Base-by-base conservation (phyloP, 257 asterid species). In the Handroanthus guayacan region DNA sequence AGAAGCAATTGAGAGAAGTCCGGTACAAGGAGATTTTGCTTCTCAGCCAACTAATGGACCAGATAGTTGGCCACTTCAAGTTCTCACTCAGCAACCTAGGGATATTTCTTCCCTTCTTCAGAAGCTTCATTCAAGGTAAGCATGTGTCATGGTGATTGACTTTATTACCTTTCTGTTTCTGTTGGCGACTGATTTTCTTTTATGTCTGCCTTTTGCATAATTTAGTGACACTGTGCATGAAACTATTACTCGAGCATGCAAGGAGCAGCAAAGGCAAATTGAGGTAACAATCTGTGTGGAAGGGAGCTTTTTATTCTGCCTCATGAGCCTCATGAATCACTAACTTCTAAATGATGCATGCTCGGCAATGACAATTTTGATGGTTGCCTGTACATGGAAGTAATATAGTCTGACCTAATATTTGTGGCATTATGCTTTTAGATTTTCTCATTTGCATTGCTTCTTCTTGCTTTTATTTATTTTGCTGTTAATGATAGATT, bases 181-280 rank as follows among this genome's bases (percentile, higher is more conserved):
- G 12, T 68, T 48, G 51, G 45, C 57, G 72, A 34, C 75, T 81
- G 37, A 78, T 71, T 39, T 50, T 31, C 34, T 62, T 14, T 55
- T 55, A 41, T 74, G 34, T 74, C 63, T 41, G 36, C 62, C 48
- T 36, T 69, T 14, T 84, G 66, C 31, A 78, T 70, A 25, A 61
- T 72, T 52, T 81, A 95, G 99, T 83, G 98, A 91, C 75, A 83
- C 92, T 17, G 98, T 95, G 78, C 93, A 85, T 81, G 99, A 95
- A 82, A 83, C 85, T 84, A 98, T 95, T 86, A 80, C 96, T 77
- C 97, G 91, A 82, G 95, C 98, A 75, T 93, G 99, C 93, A 93
- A 88, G 88, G 98, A 95, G 80, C 99, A 91, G 81, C 99, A 95
- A 66, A 89, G 99, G 83, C 97, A 91, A 88, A 93, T 95, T 78